Evolutionary conservation across 2,329 filamentous ascomycete species (phyloP).

Genomic region (Talaromyces sp.): DNA sequence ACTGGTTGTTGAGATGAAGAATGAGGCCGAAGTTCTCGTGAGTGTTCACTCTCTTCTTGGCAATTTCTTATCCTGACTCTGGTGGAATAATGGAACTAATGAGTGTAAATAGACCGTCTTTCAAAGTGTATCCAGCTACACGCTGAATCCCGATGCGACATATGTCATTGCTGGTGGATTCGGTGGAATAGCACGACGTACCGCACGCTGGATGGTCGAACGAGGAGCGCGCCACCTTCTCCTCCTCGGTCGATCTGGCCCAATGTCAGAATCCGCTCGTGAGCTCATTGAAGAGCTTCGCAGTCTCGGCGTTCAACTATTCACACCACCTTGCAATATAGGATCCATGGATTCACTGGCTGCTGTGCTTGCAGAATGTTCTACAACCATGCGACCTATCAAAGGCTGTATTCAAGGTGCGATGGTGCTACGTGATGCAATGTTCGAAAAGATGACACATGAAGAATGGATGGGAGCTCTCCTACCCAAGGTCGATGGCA

Average conservation of each 20-base stretch:
- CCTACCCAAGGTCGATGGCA: neutral
- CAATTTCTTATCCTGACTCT: too few species aligned
- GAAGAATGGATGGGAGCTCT: slow-evolving; percentile 31
- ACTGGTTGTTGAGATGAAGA: too few species aligned
- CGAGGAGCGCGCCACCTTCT: slow-evolving; percentile 38
- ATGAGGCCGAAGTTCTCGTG: too few species aligned
- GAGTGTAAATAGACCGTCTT: slow-evolving; percentile 7
- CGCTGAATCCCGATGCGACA: slow-evolving; percentile 15
- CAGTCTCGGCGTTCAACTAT: neutral
- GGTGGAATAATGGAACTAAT: too few species aligned
- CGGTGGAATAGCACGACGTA: slow-evolving; percentile 35
- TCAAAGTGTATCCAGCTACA: neutral
- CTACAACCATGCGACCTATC: slow-evolving; percentile 25
- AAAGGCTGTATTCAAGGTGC: slow-evolving; percentile 32
- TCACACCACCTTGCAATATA: slow-evolving; percentile 31
- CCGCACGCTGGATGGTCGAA: slow-evolving; percentile 36
- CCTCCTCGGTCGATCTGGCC: slow-evolving; percentile 24
- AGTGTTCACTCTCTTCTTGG: too few species aligned
- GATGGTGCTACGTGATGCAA: slow-evolving; percentile 23
- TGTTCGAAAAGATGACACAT: slow-evolving; percentile 38
- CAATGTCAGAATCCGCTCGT: neutral
- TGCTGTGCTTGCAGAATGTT: slow-evolving; percentile 1
- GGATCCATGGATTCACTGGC: slow-evolving; percentile 27
- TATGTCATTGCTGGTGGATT: slow-evolving; percentile 39
- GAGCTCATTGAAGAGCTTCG: slow-evolving; percentile 4